A percentile compares a stretch with the other conserved stretches of the same genome.
phyloP scores from a whole-genome alignment of 805 yeast species.

The Saturnispora diversa region DNA sequence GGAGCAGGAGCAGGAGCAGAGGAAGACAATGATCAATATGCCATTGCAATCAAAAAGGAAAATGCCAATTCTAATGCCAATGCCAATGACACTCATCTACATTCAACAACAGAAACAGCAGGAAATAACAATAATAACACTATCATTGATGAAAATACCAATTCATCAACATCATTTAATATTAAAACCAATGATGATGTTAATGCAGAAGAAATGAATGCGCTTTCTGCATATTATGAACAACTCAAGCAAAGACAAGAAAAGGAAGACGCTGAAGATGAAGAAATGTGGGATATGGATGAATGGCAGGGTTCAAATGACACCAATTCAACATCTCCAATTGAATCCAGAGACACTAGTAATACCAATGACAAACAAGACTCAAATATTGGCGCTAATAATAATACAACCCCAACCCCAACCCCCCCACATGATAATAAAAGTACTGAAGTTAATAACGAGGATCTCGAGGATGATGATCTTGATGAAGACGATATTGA shows the following conservation, averaged over 20 bases:
- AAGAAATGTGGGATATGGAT: constrained; percentile 23
- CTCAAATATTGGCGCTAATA: neutral
- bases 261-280: constrained; percentile 53
- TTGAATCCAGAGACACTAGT: neutral
- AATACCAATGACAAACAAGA: neutral
- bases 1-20: constrained; percentile 14
- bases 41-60: neutral
- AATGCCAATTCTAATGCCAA: neutral
- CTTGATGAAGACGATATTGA: constrained; percentile 11
- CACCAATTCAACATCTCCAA: neutral
- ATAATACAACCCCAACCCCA: neutral
- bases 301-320: constrained; percentile 4
- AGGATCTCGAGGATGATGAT: constrained; percentile 4
- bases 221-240: constrained; percentile 67
- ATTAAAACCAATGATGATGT: constrained; percentile 4
- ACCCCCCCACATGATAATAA: too few relatives aligned
- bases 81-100: neutral
- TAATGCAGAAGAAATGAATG: constrained; percentile 57
- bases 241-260: constrained; percentile 64
- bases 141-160: too few relatives aligned
- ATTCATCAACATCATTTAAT: neutral
- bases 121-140: too few relatives aligned
- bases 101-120: too few relatives aligned
- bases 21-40: constrained; percentile 13
- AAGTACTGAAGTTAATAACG: too few relatives aligned